These are phyloP conservation scores for Arctostaphylos glauca DNA, from an alignment of 148 eudicot species.

Conservation along the genomic window DNA sequence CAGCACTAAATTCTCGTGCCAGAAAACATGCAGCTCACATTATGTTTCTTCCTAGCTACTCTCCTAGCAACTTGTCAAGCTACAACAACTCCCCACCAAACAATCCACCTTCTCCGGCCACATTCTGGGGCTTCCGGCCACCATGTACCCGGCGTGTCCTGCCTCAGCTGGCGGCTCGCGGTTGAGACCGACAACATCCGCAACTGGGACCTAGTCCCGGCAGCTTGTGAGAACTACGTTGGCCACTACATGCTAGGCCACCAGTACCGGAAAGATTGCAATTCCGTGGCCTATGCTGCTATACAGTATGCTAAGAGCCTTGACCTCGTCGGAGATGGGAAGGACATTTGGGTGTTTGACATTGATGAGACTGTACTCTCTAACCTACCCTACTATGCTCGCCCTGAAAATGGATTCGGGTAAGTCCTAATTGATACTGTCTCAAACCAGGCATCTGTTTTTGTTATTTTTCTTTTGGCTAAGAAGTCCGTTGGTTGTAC, in stretches of 20 bases:
- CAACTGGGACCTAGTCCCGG: slow-evolving; percentile 42
- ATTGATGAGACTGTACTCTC: slow-evolving; percentile 14
- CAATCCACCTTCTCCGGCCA: slow-evolving; percentile 39
- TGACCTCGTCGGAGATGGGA: background rate
- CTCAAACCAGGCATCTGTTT: background rate
- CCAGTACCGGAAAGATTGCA: slow-evolving; percentile 46
- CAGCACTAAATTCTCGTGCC: background rate
- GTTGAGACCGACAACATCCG: slow-evolving; percentile 51
- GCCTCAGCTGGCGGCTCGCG: slow-evolving; percentile 57
- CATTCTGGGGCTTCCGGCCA: slow-evolving; percentile 37
- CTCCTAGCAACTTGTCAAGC: slow-evolving; percentile 8
- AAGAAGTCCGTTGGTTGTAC: too few relatives aligned
- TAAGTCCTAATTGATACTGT: background rate
- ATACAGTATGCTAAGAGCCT: slow-evolving; percentile 9
- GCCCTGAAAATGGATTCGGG: slow-evolving; percentile 8
- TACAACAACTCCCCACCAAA: slow-evolving; percentile 14
- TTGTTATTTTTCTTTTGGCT: too few relatives aligned
- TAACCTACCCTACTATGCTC: slow-evolving; percentile 15
- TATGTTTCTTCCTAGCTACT: slow-evolving; percentile 1
- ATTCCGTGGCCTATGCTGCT: slow-evolving; percentile 30
- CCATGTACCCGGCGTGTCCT: slow-evolving; percentile 28
- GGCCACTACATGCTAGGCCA: slow-evolving; percentile 58
- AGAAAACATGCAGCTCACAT: background rate
- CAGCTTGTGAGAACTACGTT: slow-evolving; percentile 42
- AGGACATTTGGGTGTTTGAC: slow-evolving; percentile 17